Conservation (phyloP, 2,329 filamentous ascomycete genomes). For the Tolypocladium album region DNA sequence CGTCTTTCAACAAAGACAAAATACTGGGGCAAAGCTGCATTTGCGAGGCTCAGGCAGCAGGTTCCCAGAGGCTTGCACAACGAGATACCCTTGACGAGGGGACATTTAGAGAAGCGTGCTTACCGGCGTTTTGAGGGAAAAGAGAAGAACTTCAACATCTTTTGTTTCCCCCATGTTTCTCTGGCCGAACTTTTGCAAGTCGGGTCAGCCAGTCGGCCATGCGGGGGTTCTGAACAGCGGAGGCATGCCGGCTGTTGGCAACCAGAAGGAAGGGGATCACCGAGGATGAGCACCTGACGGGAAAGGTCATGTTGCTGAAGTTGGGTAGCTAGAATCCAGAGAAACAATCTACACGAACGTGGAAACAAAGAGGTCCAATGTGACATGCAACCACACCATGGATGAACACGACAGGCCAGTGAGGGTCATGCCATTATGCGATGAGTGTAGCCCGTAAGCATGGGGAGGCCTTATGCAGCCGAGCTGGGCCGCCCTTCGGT, state of each 20-base stretch:
- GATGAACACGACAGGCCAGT: background rate
- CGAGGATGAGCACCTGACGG: background rate
- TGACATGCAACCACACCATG: background rate
- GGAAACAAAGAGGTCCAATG: background rate
- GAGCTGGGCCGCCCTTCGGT: background rate
- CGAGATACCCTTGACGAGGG: slow-evolving; percentile 26
- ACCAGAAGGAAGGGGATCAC: background rate
- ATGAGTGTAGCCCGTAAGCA: background rate
- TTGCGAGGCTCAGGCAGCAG: slow-evolving; percentile 21
- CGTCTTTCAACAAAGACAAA: slow-evolving; percentile 38
- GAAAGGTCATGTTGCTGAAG: background rate
- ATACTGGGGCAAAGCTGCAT: slow-evolving; percentile 23
- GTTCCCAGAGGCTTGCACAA: slow-evolving; percentile 25
- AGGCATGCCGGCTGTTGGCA: background rate
- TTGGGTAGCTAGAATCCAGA: slow-evolving; percentile 4
- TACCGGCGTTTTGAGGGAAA: slow-evolving; percentile 30
- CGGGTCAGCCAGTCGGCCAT: slow-evolving; percentile 15
- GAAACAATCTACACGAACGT: background rate
- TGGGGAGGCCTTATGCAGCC: background rate
- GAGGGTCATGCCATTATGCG: background rate
- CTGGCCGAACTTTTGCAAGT: slow-evolving; percentile 28
- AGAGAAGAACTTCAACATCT: slow-evolving; percentile 39
- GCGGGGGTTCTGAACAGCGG: background rate
- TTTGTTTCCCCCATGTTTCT: slow-evolving; percentile 28
- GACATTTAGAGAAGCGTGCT: slow-evolving; percentile 19